Evolutionary conservation across 2,329 filamentous ascomycete genomes (phyloP).

Genomic region (Exserohilum turcica): DNA sequence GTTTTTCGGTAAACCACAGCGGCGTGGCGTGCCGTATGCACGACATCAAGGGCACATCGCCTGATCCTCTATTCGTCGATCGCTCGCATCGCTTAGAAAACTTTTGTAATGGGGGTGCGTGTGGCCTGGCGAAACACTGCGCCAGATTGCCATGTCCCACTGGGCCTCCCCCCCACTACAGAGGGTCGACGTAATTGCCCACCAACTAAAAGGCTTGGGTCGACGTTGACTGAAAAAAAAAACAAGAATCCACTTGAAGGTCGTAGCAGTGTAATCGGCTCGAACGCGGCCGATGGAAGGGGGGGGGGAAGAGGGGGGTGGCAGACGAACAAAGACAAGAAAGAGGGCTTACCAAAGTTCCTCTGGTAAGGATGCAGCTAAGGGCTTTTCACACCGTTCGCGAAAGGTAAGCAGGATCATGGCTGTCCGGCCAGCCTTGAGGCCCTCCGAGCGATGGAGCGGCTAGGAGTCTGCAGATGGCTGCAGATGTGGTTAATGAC

Average conservation of each 20-base stretch:
- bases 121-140: background rate
- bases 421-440: conserved; percentile 15
- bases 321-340: conserved; percentile 10
- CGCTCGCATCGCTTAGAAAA: conserved; percentile 13
- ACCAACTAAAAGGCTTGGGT: background rate
- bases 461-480: conserved; percentile 15
- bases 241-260: background rate
- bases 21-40: conserved; percentile 30
- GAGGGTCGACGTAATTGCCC: background rate
- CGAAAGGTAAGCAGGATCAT: conserved; percentile 13
- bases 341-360: conserved; percentile 23
- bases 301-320: too few species aligned
- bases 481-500: conserved; percentile 8
- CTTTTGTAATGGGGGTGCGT: background rate
- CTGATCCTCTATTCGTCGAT: conserved; percentile 17
- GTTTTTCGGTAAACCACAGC: conserved; percentile 12
- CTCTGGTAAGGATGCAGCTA: conserved; percentile 19
- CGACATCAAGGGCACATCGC: conserved; percentile 30
- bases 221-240: background rate
- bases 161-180: background rate
- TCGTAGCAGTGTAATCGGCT: background rate
- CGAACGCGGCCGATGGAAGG: background rate
- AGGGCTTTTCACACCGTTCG: conserved; percentile 30
- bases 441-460: conserved; percentile 10
- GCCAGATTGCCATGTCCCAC: background rate